Evolutionary conservation across 2,329 filamentous ascomycete species (phyloP).

Genomic region (Dothistroma septosporum): DNA sequence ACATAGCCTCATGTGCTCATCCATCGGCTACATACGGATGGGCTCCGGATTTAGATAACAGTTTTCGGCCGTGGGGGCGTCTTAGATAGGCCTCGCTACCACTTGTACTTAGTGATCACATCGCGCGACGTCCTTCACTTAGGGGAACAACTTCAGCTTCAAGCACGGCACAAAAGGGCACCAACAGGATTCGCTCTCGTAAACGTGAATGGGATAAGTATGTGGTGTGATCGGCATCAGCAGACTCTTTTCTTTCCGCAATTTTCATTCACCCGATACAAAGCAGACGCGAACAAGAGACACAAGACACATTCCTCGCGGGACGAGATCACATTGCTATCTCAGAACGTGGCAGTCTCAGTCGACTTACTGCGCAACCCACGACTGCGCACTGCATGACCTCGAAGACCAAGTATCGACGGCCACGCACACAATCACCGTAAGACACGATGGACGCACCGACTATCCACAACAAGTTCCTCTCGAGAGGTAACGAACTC

Average conservation of each 20-base stretch:
- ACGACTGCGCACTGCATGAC: not conserved
- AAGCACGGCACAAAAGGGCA: not conserved
- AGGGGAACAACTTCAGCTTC: slow-evolving; percentile 9
- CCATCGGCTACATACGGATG: not conserved
- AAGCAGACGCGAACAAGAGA: not conserved
- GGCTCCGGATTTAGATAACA: not conserved
- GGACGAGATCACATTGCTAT: not conserved
- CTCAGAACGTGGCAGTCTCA: not conserved
- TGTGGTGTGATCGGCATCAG: not conserved
- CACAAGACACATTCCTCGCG: not conserved
- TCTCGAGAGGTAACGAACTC: slow-evolving; percentile 72
- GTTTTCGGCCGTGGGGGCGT: not conserved
- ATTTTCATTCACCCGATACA: not conserved
- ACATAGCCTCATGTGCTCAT: not conserved
- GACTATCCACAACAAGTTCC: slow-evolving; percentile 67
- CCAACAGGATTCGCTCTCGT: slow-evolving; percentile 6
- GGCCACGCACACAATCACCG: not conserved
- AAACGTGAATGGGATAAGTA: not conserved
- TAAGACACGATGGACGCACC: slow-evolving; percentile 44
- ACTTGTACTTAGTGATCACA: slow-evolving; percentile 7
- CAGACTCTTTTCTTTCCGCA: not conserved
- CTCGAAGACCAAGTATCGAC: not conserved
- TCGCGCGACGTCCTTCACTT: not conserved
- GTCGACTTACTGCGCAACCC: not conserved
- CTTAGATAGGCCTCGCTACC: not conserved